phyloP scores from a whole-genome alignment of 2,329 filamentous ascomycete genomes.

The Drechmeria coniospora region DNA sequence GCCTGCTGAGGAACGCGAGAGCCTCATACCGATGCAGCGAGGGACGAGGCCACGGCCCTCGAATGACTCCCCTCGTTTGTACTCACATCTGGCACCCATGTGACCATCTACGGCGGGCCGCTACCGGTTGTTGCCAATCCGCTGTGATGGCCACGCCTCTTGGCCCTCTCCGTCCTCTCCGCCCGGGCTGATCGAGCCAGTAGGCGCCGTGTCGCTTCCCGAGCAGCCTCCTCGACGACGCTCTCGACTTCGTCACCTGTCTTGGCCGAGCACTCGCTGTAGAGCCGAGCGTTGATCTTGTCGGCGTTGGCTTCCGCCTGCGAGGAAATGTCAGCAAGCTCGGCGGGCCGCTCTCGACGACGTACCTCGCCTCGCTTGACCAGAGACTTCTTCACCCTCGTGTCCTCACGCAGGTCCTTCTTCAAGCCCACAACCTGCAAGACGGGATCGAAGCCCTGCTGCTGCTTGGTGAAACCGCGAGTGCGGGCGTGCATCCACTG shows the following conservation, averaged over 20 bases:
- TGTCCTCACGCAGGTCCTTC: conserved; percentile 17
- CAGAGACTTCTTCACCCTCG: too few species aligned
- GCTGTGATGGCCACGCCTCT: too few species aligned
- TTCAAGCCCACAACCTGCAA: conserved; percentile 20
- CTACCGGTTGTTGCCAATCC: too few species aligned
- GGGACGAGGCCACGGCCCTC: too few species aligned
- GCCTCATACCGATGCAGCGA: too few species aligned
- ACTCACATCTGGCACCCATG: too few species aligned
- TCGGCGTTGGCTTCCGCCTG: conserved; percentile 18
- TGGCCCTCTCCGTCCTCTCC: too few species aligned
- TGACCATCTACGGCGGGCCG: too few species aligned
- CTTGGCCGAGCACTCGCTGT: conserved; percentile 20
- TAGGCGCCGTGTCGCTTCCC: conserved; percentile 10
- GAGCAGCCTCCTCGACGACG: conserved; percentile 13
- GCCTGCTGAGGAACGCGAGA: too few species aligned
- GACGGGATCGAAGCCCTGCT: conserved; percentile 8
- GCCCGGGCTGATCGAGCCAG: conserved; percentile 1
- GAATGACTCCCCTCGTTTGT: too few species aligned
- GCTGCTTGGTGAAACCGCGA: conserved; percentile 11
- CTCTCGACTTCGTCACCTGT: conserved; percentile 19
- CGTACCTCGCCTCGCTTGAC: background rate
- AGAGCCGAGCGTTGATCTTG: conserved; percentile 14
- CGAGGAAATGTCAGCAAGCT: background rate
- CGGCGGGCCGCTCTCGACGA: background rate
- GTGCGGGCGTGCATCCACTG: background rate